Evolutionary conservation across 2,329 filamentous ascomycete genomes (phyloP), one percentile per base, ranked within the genome.

Genomic region (Capronia coronata): DNA sequence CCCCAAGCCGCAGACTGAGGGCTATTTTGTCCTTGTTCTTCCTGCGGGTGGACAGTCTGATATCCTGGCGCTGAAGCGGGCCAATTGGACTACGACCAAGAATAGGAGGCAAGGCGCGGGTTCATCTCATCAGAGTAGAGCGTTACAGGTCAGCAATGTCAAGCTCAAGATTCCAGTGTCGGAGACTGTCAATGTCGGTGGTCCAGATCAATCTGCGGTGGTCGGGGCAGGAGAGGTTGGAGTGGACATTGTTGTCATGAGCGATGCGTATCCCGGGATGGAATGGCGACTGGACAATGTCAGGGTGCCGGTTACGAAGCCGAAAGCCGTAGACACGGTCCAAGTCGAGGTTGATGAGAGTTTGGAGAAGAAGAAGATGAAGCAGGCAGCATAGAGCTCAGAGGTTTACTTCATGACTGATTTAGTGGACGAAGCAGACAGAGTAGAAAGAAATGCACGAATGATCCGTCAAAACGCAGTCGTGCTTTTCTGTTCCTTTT

Each of bases 1-100:
- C 69, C 91, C 91, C 1, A 98, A 98, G 68, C 82, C 89, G 13
- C 93, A 98, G 68, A 93, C 82, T 0, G 93, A 98, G 63, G 90
- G 90, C 0, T 97, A 84, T 78, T 97, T 98, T 67, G 79, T 93
- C 11, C 64, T 97, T 18, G 76, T 94, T 0, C 83, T 82, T 5
- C 61, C 58, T 27, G 55, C 62, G 30, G 57, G 62, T 34, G 25
- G 63, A 42, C 61, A 78, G 2, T 2, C 14, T 8, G 54, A 96
- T 59, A 76, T 97, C 32, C 68, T 95, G 2, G 91, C 86, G 2
- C 74, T 98, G 55, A 97, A 95, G 75, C 76, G 93, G 23, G 79
- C 93, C 0, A 83, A 82, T 1, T 97, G 93, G 90, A 70, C 71
- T 1, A 63, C 69, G 4, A 40, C 32, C 22, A 52, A 44, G 16